phyloP scores from a whole-genome alignment of 2,329 filamentous ascomycete species.

The Trichoderma afroharzianum region DNA sequence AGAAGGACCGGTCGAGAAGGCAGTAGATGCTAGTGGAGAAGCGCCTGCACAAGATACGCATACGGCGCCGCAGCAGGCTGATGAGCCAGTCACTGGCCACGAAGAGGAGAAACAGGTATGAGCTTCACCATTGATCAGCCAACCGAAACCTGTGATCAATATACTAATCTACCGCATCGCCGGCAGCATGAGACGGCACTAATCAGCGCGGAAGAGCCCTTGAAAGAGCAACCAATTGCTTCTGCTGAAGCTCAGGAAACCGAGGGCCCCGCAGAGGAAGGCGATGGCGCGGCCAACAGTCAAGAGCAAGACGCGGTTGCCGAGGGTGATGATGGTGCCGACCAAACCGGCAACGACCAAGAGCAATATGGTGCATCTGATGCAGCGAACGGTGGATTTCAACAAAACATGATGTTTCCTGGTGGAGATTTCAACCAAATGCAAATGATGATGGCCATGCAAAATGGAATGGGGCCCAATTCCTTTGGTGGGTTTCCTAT shows the following conservation, averaged over 20 bases:
- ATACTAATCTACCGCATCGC: neutral
- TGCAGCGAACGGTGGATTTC: constrained; percentile 45
- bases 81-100: neutral
- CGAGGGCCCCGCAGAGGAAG: constrained; percentile 7
- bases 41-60: neutral
- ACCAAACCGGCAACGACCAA: constrained; percentile 30
- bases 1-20: constrained; percentile 21
- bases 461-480: constrained; percentile 59
- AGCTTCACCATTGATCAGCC: neutral
- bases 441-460: constrained; percentile 77
- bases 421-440: constrained; percentile 70
- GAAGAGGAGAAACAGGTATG: constrained; percentile 18
- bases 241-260: neutral
- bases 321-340: constrained; percentile 24
- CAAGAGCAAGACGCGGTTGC: neutral
- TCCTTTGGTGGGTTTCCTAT: constrained; percentile 63
- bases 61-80: neutral
- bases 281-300: constrained; percentile 1
- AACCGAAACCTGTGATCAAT: neutral
- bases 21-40: neutral
- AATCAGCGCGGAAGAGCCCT: neutral
- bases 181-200: neutral
- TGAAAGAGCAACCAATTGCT: neutral
- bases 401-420: constrained; percentile 57
- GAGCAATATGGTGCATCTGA: constrained; percentile 34